Percentiles rank a stretch among this genome's conserved stretches.
Conservation (phyloP, 2,329 filamentous ascomycete species). For the Alternaria sp. region DNA sequence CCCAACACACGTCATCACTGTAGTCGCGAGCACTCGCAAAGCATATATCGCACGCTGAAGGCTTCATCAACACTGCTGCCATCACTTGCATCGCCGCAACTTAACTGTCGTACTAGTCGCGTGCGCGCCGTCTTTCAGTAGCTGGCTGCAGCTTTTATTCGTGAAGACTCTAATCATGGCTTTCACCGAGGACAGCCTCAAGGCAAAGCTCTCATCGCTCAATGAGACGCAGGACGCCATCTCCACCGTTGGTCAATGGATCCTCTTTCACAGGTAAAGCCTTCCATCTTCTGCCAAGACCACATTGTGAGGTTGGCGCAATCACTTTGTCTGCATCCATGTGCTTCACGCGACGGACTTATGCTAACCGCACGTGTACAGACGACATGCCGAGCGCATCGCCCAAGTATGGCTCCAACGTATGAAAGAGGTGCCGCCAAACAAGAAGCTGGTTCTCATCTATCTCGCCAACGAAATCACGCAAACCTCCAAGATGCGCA, state of each 20-base stretch:
- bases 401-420: slow-evolving; percentile 91
- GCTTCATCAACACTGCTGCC: slow-evolving; percentile 8
- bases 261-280: slow-evolving; percentile 94
- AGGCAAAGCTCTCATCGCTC: slow-evolving; percentile 91
- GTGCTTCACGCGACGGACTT: not conserved
- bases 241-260: slow-evolving; percentile 96
- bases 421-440: slow-evolving; percentile 83
- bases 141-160: slow-evolving; percentile 23
- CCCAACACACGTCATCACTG: slow-evolving; percentile 31
- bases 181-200: slow-evolving; percentile 93
- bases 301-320: slow-evolving; percentile 8
- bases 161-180: slow-evolving; percentile 68
- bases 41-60: slow-evolving; percentile 13
- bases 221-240: slow-evolving; percentile 99
- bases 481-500: slow-evolving; percentile 92
- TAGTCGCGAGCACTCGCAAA: slow-evolving; percentile 22
- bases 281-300: slow-evolving; percentile 7
- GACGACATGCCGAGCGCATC: slow-evolving; percentile 90
- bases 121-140: slow-evolving; percentile 28
- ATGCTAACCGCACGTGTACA: slow-evolving; percentile 53
- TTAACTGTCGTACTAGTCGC: slow-evolving; percentile 27
- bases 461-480: slow-evolving; percentile 98
- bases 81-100: not conserved
- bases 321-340: slow-evolving; percentile 3
- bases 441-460: slow-evolving; percentile 87